phyloP scores from a whole-genome alignment of 176 grass and related monocot genomes.

The Poa annua region DNA sequence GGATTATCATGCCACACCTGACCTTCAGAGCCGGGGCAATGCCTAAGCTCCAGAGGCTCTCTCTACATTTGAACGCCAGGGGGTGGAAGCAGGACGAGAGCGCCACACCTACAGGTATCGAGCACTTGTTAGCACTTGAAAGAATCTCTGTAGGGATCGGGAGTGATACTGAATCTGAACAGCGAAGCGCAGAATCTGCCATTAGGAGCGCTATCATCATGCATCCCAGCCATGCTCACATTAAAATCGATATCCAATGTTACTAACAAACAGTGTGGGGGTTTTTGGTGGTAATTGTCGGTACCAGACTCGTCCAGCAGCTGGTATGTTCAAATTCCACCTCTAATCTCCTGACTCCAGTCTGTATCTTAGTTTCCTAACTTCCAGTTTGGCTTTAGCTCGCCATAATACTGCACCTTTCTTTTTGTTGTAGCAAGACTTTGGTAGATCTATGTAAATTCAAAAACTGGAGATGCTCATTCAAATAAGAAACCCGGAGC shows the following conservation, averaged over 20 bases:
- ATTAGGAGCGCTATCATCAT: not conserved
- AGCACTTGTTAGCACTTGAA: constrained; percentile 15
- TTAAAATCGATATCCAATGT: constrained; percentile 8
- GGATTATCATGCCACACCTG: not conserved
- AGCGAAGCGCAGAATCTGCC: not conserved
- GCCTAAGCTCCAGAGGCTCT: constrained; percentile 2
- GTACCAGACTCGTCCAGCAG: not conserved
- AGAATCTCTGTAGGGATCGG: not conserved
- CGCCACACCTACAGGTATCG: constrained; percentile 4
- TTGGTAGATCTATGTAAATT: not conserved
- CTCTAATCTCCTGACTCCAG: not conserved
- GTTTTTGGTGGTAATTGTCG: not conserved
- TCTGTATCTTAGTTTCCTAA: constrained; percentile 16
- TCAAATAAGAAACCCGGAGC: not conserved
- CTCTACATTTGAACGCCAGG: not conserved
- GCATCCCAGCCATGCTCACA: constrained; percentile 12
- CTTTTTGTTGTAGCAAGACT: not conserved
- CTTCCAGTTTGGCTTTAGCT: constrained; percentile 1
- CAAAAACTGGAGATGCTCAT: not conserved
- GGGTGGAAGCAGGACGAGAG: not conserved
- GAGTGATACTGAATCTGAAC: not conserved
- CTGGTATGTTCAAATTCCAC: constrained; percentile 6
- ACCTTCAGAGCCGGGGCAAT: constrained; percentile 4
- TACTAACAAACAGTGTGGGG: not conserved
- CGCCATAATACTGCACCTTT: not conserved